Conservation (phyloP, 2,329 filamentous ascomycete species). For the Epichloe glyceriae region DNA sequence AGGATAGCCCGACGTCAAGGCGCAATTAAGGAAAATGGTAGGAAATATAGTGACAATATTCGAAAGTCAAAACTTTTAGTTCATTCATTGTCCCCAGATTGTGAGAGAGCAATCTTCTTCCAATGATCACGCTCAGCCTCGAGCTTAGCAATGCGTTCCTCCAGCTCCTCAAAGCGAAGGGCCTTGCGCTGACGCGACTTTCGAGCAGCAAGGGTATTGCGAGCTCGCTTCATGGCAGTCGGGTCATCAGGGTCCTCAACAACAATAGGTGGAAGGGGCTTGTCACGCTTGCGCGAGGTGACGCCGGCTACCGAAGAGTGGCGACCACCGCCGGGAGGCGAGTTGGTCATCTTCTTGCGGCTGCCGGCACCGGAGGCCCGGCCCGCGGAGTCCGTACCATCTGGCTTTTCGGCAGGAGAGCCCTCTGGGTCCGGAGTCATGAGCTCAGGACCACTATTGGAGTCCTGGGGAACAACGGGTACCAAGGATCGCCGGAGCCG, state of each 20-base stretch:
- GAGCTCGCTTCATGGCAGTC: constrained; percentile 80
- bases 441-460: constrained; percentile 13
- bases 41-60: background rate
- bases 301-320: constrained; percentile 62
- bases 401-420: constrained; percentile 30
- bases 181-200: constrained; percentile 86
- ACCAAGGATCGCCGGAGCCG: constrained; percentile 48
- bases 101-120: constrained; percentile 42
- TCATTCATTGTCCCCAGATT: constrained; percentile 8
- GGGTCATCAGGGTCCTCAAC: constrained; percentile 62
- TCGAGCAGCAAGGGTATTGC: constrained; percentile 85
- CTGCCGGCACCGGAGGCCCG: constrained; percentile 26
- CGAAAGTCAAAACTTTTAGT: constrained; percentile 1
- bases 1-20: background rate
- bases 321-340: constrained; percentile 32
- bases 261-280: constrained; percentile 66
- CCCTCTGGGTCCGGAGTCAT: constrained; percentile 17
- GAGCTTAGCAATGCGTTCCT: constrained; percentile 58
- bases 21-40: background rate
- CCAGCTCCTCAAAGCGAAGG: constrained; percentile 59
- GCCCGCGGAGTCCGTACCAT: constrained; percentile 35
- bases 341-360: constrained; percentile 34
- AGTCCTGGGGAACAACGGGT: constrained; percentile 53
- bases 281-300: constrained; percentile 61
- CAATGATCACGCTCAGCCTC: constrained; percentile 53